Conservation (phyloP, 2,329 filamentous ascomycete species). For the Phaeomoniella chlamydospora region DNA sequence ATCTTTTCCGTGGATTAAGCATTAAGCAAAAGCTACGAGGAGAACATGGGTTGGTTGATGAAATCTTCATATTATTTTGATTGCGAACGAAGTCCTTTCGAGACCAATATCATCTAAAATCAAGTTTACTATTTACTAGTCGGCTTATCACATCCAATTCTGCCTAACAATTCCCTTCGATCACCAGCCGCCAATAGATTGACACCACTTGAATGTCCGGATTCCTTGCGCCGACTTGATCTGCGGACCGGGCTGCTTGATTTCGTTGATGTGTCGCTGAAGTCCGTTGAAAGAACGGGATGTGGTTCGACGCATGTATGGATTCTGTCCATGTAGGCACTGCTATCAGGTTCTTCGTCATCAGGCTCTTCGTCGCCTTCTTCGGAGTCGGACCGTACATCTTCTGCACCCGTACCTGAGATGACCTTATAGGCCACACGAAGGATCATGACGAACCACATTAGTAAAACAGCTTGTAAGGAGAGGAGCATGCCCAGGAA, state of each 20-base stretch:
- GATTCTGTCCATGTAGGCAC: slow-evolving; percentile 2
- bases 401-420: slow-evolving; percentile 63
- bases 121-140: too few species aligned
- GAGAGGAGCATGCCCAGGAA: slow-evolving; percentile 70
- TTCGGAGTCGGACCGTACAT: slow-evolving; percentile 77
- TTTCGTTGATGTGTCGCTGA: too few species aligned
- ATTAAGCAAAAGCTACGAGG: too few species aligned
- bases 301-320: slow-evolving; percentile 4
- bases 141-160: slow-evolving; percentile 20
- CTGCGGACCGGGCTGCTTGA: slow-evolving; percentile 1
- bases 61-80: too few species aligned
- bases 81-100: too few species aligned
- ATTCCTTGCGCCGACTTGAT: slow-evolving; percentile 4
- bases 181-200: slow-evolving; percentile 10
- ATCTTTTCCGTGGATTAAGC: too few species aligned
- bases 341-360: slow-evolving; percentile 22
- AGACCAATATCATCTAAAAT: too few species aligned
- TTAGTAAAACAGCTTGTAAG: slow-evolving; percentile 64
- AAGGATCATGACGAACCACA: slow-evolving; percentile 85
- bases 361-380: slow-evolving; percentile 44
- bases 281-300: slow-evolving; percentile 2
- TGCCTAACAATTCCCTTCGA: slow-evolving; percentile 16
- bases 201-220: slow-evolving; percentile 7
- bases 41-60: too few species aligned
- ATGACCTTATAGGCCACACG: slow-evolving; percentile 70